Evolutionary conservation across 2,329 filamentous ascomycete species (phyloP).

Genomic region (Aphanocladium album): DNA sequence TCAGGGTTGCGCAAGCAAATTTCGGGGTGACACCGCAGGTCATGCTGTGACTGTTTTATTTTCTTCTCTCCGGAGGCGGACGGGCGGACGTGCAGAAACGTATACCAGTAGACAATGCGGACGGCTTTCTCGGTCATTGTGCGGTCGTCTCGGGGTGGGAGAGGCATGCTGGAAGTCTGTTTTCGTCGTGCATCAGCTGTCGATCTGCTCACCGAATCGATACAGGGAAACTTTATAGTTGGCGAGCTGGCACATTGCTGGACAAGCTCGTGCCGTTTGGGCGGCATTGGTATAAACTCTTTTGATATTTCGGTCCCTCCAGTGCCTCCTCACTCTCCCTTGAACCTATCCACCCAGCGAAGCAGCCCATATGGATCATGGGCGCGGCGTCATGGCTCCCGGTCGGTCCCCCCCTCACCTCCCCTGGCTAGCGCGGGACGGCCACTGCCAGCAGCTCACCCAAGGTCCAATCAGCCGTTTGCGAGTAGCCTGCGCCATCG

Average conservation of each 20-base stretch:
- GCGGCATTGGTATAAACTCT: background rate
- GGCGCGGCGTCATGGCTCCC: background rate
- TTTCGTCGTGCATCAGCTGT: background rate
- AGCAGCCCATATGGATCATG: background rate
- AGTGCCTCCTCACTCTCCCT: background rate
- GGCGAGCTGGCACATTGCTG: background rate
- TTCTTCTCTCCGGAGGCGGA: background rate
- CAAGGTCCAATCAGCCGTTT: conserved; percentile 6
- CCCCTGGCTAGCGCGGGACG: conserved; percentile 7
- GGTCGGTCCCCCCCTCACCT: background rate
- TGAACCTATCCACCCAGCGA: background rate
- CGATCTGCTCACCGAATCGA: background rate
- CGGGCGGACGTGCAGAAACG: background rate
- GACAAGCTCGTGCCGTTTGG: background rate
- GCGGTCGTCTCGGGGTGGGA: background rate
- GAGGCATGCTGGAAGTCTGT: background rate
- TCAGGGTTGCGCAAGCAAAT: conserved; percentile 5
- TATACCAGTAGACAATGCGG: background rate
- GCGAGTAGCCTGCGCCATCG: background rate
- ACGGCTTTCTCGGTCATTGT: background rate
- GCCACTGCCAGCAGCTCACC: background rate
- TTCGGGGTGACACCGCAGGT: background rate
- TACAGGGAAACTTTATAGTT: background rate
- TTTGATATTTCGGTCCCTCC: background rate
- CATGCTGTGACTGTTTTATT: background rate